Evolutionary conservation across 306 rosid species (phyloP).

Genomic region (Lathyrus aphaca): DNA sequence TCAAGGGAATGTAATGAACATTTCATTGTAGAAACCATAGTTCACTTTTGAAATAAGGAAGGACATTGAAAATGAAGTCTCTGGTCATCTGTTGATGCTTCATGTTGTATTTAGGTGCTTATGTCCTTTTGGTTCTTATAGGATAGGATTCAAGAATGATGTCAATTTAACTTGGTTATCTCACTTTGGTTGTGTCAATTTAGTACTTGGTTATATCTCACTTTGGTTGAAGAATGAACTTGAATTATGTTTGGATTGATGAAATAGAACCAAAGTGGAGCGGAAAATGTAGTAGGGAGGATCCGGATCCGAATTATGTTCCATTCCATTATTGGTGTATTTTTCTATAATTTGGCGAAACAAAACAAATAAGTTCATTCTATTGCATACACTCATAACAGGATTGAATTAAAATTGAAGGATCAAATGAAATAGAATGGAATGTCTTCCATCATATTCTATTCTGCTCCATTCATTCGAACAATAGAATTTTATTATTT

Average conservation of each 20-base stretch:
- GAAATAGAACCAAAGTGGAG: no score
- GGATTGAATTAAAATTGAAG: no score
- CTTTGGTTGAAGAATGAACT: conserved; percentile 10
- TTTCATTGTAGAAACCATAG: conserved; percentile 1
- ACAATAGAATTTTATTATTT: no score
- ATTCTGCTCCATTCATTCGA: no score
- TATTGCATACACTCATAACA: no score
- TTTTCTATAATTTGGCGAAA: no score
- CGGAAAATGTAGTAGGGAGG: no score
- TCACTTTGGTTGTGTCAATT: conserved; percentile 10
- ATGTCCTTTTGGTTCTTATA: neutral
- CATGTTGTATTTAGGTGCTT: neutral
- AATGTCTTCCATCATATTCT: no score
- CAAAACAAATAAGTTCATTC: no score
- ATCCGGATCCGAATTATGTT: no score
- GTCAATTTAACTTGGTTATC: conserved; percentile 9
- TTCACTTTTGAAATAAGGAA: neutral
- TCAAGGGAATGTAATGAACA: neutral
- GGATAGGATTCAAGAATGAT: neutral
- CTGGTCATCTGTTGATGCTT: neutral
- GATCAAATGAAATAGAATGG: no score
- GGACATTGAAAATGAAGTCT: neutral
- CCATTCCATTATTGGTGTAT: neutral
- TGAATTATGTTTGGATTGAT: no score
- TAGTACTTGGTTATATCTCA: neutral